Base-by-base conservation (phyloP, 2,329 filamentous ascomycete genomes). In the Colletotrichum filicis region DNA sequence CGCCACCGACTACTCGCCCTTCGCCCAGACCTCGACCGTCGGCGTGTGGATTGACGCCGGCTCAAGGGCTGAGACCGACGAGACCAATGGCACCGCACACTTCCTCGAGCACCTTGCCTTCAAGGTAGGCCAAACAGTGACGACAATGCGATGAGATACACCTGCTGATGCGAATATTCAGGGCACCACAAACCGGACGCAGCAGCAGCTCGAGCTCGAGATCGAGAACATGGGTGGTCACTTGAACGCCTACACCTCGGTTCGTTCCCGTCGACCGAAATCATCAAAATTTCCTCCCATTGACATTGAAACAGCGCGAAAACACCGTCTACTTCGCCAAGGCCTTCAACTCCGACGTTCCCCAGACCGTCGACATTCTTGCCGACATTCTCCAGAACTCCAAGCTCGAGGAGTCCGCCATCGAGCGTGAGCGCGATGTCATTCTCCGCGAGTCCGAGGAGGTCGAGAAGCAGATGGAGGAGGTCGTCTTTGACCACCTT, bases 301-400 rank as follows among this genome's bases (percentile, higher is more conserved):
- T 74, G 58, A 74, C 71, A 67, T 26, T 68, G 16, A 19, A 19
- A 76, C 80, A 94, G 95, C 95, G 97, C 85, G 97, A 99, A 87
- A 98, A 98, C 91, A 99, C 97, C 80, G 97, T 99, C 83, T 99
- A 99, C 91, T 99, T 98, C 86, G 97, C 97, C 86, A 98, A 98
- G 89, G 93, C 96, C 77, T 98, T 99, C 90, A 99, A 99, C 89
- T 92, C 93, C 86, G 96, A 99, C 84, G 95, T 98, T 75, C 95
- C 95, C 80, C 94, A 95, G 85, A 94, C 94, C 82, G 97, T 99
- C 85, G 95, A 99, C 85, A 98, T 99, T 81, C 94, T 99, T 75
- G 94, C 97, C 89, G 97, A 99, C 84, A 99, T 99, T 83, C 94
- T 99, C 75, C 97, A 98, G 86, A 97, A 99, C 92, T 98, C 97